Percentiles rank a stretch among this genome's conserved stretches.
These are phyloP conservation scores for Lophiotrema nucula DNA, from an alignment of 495 filamentous ascomycete species.

Conservation along the genomic window DNA sequence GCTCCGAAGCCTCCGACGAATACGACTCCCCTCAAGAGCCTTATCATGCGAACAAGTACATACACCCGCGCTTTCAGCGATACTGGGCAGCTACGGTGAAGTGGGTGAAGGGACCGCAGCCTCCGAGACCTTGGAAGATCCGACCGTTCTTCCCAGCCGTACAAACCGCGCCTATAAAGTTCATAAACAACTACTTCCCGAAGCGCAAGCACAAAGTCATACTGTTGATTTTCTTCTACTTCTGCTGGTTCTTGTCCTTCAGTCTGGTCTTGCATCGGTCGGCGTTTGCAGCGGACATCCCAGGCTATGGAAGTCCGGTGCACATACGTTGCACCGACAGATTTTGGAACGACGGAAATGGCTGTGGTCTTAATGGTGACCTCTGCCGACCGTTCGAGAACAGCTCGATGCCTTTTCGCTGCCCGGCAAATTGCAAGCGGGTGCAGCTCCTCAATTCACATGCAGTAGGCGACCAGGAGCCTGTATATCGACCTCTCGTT, in stretches of 20 bases:
- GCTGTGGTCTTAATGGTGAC: slow-evolving; percentile 45
- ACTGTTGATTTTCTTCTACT: slow-evolving; percentile 40
- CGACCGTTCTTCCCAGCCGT: slow-evolving; percentile 40
- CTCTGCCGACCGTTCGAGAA: slow-evolving; percentile 45
- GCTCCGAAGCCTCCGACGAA: slow-evolving; percentile 34
- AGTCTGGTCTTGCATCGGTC: slow-evolving; percentile 41
- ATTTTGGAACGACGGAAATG: slow-evolving; percentile 52
- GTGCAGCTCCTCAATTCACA: slow-evolving; percentile 41
- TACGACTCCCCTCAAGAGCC: slow-evolving; percentile 18
- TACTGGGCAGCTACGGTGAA: slow-evolving; percentile 32
- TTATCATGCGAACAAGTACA: slow-evolving; percentile 30
- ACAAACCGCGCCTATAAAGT: slow-evolving; percentile 40
- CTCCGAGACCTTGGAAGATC: slow-evolving; percentile 43
- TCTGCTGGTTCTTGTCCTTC: slow-evolving; percentile 43
- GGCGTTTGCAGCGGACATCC: slow-evolving; percentile 40
- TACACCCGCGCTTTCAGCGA: slow-evolving; percentile 33
- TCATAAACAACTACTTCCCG: slow-evolving; percentile 43
- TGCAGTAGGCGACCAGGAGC: slow-evolving; percentile 43
- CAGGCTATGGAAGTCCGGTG: slow-evolving; percentile 42
- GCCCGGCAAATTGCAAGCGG: slow-evolving; percentile 44
- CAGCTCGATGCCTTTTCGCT: slow-evolving; percentile 42
- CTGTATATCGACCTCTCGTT: slow-evolving; percentile 43
- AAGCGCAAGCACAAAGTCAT: slow-evolving; percentile 40
- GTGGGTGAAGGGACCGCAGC: slow-evolving; percentile 45
- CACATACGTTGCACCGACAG: slow-evolving; percentile 52